Conservation (phyloP, 352 stramenopile species). For the Phytopythium montanum region DNA sequence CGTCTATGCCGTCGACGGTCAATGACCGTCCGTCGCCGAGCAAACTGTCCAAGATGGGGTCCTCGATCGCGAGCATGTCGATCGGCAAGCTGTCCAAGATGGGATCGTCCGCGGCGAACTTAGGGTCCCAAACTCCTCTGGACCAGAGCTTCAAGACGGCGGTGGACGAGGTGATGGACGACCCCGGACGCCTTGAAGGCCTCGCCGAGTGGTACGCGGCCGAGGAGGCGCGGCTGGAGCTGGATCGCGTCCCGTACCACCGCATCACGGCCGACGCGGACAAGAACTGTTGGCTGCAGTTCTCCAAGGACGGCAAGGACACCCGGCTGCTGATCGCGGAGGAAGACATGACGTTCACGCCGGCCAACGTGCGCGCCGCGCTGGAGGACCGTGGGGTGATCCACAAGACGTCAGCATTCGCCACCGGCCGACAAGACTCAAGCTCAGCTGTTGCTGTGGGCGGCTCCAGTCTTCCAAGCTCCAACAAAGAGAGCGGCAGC, state of each 20-base stretch:
- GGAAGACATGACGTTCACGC: conserved; percentile 57
- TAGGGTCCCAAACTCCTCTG: neutral
- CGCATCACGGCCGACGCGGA: conserved; percentile 60
- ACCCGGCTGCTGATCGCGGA: conserved; percentile 52
- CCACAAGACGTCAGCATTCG: conserved; percentile 24
- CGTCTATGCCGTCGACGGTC: neutral
- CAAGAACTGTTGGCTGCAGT: conserved; percentile 41
- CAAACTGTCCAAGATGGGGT: conserved; percentile 6
- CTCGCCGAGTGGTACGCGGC: conserved; percentile 71
- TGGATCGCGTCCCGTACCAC: conserved; percentile 59
- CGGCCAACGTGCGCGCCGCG: conserved; percentile 50
- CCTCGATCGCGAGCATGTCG: neutral
- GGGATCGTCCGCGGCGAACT: neutral
- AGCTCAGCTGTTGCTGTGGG: neutral
- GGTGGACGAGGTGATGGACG: conserved; percentile 11
- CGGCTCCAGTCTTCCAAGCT: neutral
- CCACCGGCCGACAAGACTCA: neutral
- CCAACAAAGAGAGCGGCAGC: neutral
- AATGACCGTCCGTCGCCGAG: neutral
- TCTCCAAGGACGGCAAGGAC: conserved; percentile 55
- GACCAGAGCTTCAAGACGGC: conserved; percentile 1
- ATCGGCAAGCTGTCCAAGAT: conserved; percentile 2
- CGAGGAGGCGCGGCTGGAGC: conserved; percentile 62
- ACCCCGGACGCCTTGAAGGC: conserved; percentile 51
- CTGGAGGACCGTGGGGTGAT: conserved; percentile 71